Conservation (phyloP, 768 basidiomycete species). For the Dictyophora rubrovolvata region DNA sequence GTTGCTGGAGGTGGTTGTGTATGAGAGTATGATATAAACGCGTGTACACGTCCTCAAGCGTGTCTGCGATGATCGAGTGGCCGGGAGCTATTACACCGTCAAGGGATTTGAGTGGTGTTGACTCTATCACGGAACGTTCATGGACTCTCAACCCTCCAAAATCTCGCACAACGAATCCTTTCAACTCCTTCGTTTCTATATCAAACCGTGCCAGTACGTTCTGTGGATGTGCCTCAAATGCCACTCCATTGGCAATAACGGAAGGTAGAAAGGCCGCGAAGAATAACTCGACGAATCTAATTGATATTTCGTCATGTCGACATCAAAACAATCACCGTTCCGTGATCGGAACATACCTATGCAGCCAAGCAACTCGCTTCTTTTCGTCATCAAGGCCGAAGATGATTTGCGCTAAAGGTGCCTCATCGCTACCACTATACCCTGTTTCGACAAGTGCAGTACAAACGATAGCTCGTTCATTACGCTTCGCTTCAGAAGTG, state of each 20-base stretch:
- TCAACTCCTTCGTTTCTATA: constrained; percentile 35
- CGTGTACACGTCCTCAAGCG: constrained; percentile 45
- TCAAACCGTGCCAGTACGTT: constrained; percentile 49
- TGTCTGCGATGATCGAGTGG: constrained; percentile 32
- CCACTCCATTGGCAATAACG: constrained; percentile 44
- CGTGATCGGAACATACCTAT: constrained; percentile 26
- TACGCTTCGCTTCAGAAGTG: constrained; percentile 30
- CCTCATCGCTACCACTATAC: constrained; percentile 30
- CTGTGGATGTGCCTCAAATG: constrained; percentile 51
- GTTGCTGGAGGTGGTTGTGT: constrained; percentile 51
- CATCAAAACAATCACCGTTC: constrained; percentile 1
- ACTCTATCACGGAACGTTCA: constrained; percentile 35
- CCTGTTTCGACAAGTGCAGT: constrained; percentile 47
- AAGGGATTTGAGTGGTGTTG: constrained; percentile 21
- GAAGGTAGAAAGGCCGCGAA: constrained; percentile 48
- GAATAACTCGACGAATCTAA: constrained; percentile 40
- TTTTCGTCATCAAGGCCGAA: constrained; percentile 43
- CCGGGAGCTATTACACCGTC: constrained; percentile 16
- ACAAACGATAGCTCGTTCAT: constrained; percentile 46
- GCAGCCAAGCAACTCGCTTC: constrained; percentile 39
- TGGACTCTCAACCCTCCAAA: constrained; percentile 50
- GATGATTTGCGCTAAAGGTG: constrained; percentile 39
- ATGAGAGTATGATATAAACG: constrained; percentile 50
- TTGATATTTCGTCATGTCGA: neutral
- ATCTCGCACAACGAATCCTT: constrained; percentile 48